Evolutionary conservation across 306 rosid genomes (phyloP).

Genomic region (Quercus dentata): DNA sequence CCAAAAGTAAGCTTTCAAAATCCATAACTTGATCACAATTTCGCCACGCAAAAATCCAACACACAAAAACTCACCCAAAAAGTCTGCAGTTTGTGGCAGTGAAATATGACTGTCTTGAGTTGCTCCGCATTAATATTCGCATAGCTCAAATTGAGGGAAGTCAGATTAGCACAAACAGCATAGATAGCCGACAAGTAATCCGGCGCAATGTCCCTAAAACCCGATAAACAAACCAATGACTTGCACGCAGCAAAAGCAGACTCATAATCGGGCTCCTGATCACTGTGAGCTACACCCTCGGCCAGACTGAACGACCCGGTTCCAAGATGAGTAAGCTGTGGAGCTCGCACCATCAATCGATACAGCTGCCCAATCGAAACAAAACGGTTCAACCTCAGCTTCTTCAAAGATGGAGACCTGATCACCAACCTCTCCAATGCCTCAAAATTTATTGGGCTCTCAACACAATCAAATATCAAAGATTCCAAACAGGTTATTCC

Average conservation of each 20-base stretch:
- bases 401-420: slow-evolving; percentile 76
- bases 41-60: neutral
- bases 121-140: slow-evolving; percentile 57
- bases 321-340: slow-evolving; percentile 77
- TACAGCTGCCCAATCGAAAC: slow-evolving; percentile 58
- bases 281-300: slow-evolving; percentile 39
- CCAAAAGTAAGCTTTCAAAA: slow-evolving; percentile 19
- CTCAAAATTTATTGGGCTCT: slow-evolving; percentile 50
- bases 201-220: slow-evolving; percentile 60
- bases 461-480: slow-evolving; percentile 72
- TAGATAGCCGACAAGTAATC: slow-evolving; percentile 57
- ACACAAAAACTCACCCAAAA: slow-evolving; percentile 59
- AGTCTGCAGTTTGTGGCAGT: slow-evolving; percentile 63
- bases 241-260: slow-evolving; percentile 72
- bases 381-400: slow-evolving; percentile 54
- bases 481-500: slow-evolving; percentile 56
- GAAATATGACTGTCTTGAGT: slow-evolving; percentile 52
- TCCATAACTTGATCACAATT: neutral
- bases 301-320: slow-evolving; percentile 51
- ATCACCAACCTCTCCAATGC: slow-evolving; percentile 81
- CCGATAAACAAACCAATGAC: slow-evolving; percentile 82
- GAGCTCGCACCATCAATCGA: slow-evolving; percentile 57
- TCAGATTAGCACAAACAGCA: slow-evolving; percentile 67
- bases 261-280: slow-evolving; percentile 56
- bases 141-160: slow-evolving; percentile 74